Evolutionary conservation across 164 flowering plant species (phyloP).

Genomic region (Tetracentron sinense): DNA sequence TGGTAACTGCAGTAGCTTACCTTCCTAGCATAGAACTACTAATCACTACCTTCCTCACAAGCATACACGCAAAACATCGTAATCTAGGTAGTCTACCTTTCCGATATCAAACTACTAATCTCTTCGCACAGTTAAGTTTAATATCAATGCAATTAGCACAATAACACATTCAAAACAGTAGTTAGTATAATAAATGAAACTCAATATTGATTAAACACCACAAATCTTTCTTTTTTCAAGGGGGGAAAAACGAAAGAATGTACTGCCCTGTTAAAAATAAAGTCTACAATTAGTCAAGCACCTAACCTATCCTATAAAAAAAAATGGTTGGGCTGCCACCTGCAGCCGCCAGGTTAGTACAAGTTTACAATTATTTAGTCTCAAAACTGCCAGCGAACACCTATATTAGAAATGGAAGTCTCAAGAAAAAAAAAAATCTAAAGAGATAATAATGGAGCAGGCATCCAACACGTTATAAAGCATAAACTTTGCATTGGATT

Average conservation of each 20-base stretch:
- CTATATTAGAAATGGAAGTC: neutral
- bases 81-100: too few relatives aligned
- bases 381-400: conserved; percentile 21
- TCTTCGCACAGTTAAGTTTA: too few relatives aligned
- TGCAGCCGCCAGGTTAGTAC: conserved; percentile 9
- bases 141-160: too few relatives aligned
- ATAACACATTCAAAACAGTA: too few relatives aligned
- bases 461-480: conserved; percentile 24
- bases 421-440: conserved; percentile 7
- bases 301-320: conserved; percentile 11
- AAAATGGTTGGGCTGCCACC: conserved; percentile 13
- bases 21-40: too few relatives aligned
- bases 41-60: too few relatives aligned
- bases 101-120: too few relatives aligned
- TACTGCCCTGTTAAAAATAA: conserved; percentile 24
- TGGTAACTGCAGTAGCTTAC: too few relatives aligned
- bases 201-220: too few relatives aligned
- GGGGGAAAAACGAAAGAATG: conserved; percentile 34
- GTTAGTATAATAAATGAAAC: too few relatives aligned
- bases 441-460: conserved; percentile 33
- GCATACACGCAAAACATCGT: too few relatives aligned
- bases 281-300: conserved; percentile 14
- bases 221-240: too few relatives aligned
- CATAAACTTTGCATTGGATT: conserved; percentile 10
- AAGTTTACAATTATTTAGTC: conserved; percentile 18